Conservation (phyloP, 2,329 filamentous ascomycete genomes). For the Tolypocladium tropicale region DNA sequence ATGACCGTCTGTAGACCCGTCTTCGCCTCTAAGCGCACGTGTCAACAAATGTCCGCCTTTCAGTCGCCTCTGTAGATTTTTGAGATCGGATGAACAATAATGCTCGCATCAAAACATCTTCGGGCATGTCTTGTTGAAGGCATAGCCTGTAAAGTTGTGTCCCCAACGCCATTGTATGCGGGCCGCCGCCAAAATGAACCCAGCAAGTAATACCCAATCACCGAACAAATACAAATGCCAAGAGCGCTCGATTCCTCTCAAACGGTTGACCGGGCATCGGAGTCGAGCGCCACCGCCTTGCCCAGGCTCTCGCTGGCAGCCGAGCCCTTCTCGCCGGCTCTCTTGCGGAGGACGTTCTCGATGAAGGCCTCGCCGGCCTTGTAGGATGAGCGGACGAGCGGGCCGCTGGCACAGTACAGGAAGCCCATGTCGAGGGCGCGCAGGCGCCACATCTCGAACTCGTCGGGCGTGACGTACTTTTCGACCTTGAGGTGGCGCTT, state of each 20-base stretch:
- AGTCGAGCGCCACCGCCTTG: constrained; percentile 29
- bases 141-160: constrained; percentile 17
- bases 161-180: constrained; percentile 7
- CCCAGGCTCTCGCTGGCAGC: constrained; percentile 21
- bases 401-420: constrained; percentile 89
- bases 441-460: constrained; percentile 86
- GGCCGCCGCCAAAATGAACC: not conserved
- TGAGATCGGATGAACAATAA: not conserved
- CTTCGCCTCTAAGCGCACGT: not conserved
- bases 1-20: not conserved
- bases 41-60: not conserved
- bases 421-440: constrained; percentile 91
- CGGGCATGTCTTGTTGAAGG: constrained; percentile 16
- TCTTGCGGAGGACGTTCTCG: constrained; percentile 91
- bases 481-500: constrained; percentile 97
- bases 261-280: constrained; percentile 13
- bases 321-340: constrained; percentile 37
- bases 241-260: constrained; percentile 2
- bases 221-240: not conserved
- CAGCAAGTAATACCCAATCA: not conserved
- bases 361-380: constrained; percentile 98
- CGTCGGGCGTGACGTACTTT: constrained; percentile 84
- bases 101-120: not conserved
- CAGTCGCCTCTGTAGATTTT: not conserved
- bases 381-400: constrained; percentile 87